Evolutionary conservation across 305 asterid species (phyloP), one percentile per base, ranked within the genome.

Genomic region (Striga hermonthica): DNA sequence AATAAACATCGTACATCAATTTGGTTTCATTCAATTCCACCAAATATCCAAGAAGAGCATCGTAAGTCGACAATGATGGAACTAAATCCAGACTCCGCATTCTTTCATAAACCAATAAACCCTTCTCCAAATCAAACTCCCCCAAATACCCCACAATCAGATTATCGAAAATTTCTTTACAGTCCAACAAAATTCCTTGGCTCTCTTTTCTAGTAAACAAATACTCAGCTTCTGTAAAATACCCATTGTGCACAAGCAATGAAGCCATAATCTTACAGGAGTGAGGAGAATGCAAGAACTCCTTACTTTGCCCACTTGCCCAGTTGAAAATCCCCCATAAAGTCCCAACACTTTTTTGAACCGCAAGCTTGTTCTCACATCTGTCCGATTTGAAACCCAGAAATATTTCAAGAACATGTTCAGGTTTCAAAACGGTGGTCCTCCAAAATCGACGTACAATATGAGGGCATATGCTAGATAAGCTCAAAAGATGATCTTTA

Each of bases 241-340:
- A 69, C 47, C 87, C 83, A 39, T 71, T 82, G 62, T 71, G 88
- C 43, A 79, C 92, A 69, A 93, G 89, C 84, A 90, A 73, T 16
- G 85, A 72, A 11, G 90, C 88, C 91, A 93, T 90, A 67, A 90
- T 80, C 70, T 80, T 80, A 72, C 86, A 82, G 22, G 96, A 80
- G 56, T 14, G 72, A 36, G 85, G 80, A 57, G 80, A 77, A 76
- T 90, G 95, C 70, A 74, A 76, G 75, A 85, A 82, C 13, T 56
- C 86, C 78, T 62, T 50, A 74, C 57, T 50, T 47, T 83, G 77
- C 66, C 79, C 76, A 68, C 81, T 78, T 36, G 86, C 88, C 92
- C 84, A 82, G 64, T 62, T 70, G 74, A 81, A 93, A 60, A 93
- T 66, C 62, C 84, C 88, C 96, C 92, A 93, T 61, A 93, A 85